Conservation (phyloP, 2,329 filamentous ascomycete genomes). For the Amauroascus niger region DNA sequence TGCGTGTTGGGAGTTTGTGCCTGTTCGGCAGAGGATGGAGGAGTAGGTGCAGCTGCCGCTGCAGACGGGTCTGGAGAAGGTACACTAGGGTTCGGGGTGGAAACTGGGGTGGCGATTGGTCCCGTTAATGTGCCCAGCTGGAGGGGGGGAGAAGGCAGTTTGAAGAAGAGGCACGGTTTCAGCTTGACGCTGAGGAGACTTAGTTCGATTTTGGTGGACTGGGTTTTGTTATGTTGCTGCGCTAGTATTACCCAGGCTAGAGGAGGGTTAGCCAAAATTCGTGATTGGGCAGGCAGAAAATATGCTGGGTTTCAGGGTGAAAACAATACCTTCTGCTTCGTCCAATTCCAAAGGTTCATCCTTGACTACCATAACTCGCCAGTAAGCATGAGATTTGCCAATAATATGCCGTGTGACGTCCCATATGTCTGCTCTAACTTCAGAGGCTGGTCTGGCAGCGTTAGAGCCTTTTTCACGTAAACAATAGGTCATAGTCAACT, state of each 20-base stretch:
- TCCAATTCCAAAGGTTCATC: slow-evolving; percentile 43
- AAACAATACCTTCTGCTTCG: slow-evolving; percentile 40
- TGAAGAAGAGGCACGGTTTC: slow-evolving; percentile 29
- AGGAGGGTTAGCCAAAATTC: slow-evolving; percentile 18
- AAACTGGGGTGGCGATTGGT: slow-evolving; percentile 28
- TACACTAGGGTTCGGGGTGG: slow-evolving; percentile 32
- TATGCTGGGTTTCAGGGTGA: neutral
- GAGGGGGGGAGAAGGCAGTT: slow-evolving; percentile 26
- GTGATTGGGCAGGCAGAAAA: neutral
- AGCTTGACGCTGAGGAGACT: slow-evolving; percentile 30
- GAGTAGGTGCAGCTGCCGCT: slow-evolving; percentile 33
- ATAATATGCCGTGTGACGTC: slow-evolving; percentile 47
- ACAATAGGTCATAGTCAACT: slow-evolving; percentile 47
- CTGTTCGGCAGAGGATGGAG: slow-evolving; percentile 9
- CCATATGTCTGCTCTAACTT: slow-evolving; percentile 50
- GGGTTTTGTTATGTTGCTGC: slow-evolving; percentile 32
- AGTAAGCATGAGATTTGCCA: slow-evolving; percentile 42
- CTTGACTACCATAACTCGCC: slow-evolving; percentile 48
- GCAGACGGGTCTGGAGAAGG: slow-evolving; percentile 37
- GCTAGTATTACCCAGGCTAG: slow-evolving; percentile 32
- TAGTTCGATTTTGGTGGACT: slow-evolving; percentile 28
- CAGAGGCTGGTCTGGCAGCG: slow-evolving; percentile 32
- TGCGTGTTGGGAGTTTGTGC: slow-evolving; percentile 25
- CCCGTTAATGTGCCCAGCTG: slow-evolving; percentile 24
- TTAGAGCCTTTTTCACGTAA: slow-evolving; percentile 34